Evolutionary conservation across 768 basidiomycete genomes (phyloP).

Genomic region (Polyporus arcularius): DNA sequence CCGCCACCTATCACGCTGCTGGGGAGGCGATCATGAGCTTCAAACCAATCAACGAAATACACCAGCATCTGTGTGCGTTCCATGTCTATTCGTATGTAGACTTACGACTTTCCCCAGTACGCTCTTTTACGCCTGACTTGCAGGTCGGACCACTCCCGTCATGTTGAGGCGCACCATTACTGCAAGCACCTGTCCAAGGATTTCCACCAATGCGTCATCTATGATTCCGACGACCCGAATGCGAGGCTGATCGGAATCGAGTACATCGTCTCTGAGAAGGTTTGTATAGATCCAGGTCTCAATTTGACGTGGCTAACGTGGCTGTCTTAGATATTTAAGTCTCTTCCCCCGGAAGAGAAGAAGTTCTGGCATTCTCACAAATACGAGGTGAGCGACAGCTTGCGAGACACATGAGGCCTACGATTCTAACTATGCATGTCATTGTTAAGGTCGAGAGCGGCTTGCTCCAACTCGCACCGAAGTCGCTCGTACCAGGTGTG

Average conservation of each 20-base stretch:
- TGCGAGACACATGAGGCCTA: background rate
- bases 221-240: constrained; percentile 43
- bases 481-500: constrained; percentile 29
- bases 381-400: constrained; percentile 36
- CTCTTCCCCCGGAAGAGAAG: constrained; percentile 47
- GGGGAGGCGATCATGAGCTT: constrained; percentile 34
- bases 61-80: constrained; percentile 35
- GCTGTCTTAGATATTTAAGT: constrained; percentile 36
- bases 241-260: constrained; percentile 56
- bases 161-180: constrained; percentile 47
- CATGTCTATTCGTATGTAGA: constrained; percentile 34
- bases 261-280: constrained; percentile 49
- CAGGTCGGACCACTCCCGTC: constrained; percentile 34
- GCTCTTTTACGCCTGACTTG: background rate
- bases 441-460: constrained; percentile 34
- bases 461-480: constrained; percentile 34
- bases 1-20: constrained; percentile 29
- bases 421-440: too few species aligned
- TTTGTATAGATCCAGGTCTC: constrained; percentile 4
- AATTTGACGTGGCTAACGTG: background rate
- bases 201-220: constrained; percentile 48
- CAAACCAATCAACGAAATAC: constrained; percentile 37
- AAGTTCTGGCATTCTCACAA: constrained; percentile 58
- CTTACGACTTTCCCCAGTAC: background rate
- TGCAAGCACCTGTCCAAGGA: constrained; percentile 41